These are phyloP conservation scores for Harrya chromipes DNA, from an alignment of 768 basidiomycete genomes.

Conservation along the genomic window DNA sequence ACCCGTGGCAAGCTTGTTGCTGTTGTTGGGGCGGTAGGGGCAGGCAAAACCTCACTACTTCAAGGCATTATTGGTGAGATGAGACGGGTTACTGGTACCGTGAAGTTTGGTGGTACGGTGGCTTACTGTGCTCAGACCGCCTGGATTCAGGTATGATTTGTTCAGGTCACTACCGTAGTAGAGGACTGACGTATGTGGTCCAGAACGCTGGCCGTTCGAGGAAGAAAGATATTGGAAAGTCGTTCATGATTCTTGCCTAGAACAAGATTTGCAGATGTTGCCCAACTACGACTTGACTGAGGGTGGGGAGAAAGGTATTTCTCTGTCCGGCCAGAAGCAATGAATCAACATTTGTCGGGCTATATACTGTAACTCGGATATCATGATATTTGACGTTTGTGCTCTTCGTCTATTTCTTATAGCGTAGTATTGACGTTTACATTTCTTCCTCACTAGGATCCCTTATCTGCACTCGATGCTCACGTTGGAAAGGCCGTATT, in stretches of 20 bases:
- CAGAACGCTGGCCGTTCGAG: slow-evolving; percentile 77
- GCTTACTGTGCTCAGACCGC: slow-evolving; percentile 85
- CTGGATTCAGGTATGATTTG: slow-evolving; percentile 71
- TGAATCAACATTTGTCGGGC: slow-evolving; percentile 83
- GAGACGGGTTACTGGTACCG: slow-evolving; percentile 61
- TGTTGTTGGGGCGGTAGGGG: slow-evolving; percentile 73
- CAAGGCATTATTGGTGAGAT: slow-evolving; percentile 83
- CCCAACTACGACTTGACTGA: slow-evolving; percentile 78
- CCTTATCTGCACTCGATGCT: slow-evolving; percentile 87
- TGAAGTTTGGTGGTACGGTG: slow-evolving; percentile 72
- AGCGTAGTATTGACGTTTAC: neutral
- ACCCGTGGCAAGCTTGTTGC: slow-evolving; percentile 78
- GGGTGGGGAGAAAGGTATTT: slow-evolving; percentile 86
- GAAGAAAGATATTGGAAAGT: slow-evolving; percentile 81
- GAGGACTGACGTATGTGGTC: neutral
- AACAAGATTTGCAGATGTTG: slow-evolving; percentile 76
- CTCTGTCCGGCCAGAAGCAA: slow-evolving; percentile 78
- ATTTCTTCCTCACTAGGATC: slow-evolving; percentile 46
- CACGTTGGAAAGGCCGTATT: slow-evolving; percentile 89
- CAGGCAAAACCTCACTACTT: slow-evolving; percentile 57
- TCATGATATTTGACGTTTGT: slow-evolving; percentile 76
- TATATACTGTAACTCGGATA: slow-evolving; percentile 82
- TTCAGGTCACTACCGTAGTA: neutral
- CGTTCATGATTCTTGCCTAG: slow-evolving; percentile 72
- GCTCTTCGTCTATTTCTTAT: neutral